Base-by-base conservation (phyloP, 148 eudicot species). In the Vaccinium macrocarpon region DNA sequence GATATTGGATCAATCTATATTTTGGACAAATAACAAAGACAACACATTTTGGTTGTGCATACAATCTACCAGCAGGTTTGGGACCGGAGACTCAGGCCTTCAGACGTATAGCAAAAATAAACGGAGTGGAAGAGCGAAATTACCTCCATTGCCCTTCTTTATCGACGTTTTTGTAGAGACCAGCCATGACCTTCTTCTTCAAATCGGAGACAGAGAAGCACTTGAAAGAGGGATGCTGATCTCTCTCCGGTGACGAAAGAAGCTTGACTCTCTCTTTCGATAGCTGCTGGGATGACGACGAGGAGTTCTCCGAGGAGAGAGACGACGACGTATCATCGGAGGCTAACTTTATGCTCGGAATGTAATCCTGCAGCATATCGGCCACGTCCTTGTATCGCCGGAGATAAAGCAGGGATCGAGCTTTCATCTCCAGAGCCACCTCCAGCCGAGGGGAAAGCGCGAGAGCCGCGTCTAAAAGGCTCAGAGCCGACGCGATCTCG, bases 81-180 rank as follows among this genome's bases (percentile, higher is more conserved):
- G 38, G 38, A 35, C 38, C 38, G 38, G 38, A 35, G 38, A 35
- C 38, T 35, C 38, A 35, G 38, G 38, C 38, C 38, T 35, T 35
- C 38, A 35, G 38, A 42, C 46, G 46, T 42, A 42, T 42, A 42
- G 46, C 46, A 42, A 42, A 79, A 86, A 56, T 78, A 3, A 68
- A 56, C 0, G 57, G 61, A 76, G 76, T 23, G 25, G 57, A 68
- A 46, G 5, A 4, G 59, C 8, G 52, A n/a, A 83, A 49, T 88
- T 93, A 95, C 99, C 99, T 95, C 99, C 99, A 97, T 84, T 93
- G 99, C 2, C 97, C 98, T 89, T 95, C 95, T 57, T 91, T 92
- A 6, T 97, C 92, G 53, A 86, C 91, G 83, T 88, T 93, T 86
- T 91, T 97, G 51, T 84, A 89, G 51, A 97, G 83, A 1, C 99